phyloP scores from a whole-genome alignment of 2,329 filamentous ascomycete genomes.

The Sclerotinia nivalis region DNA sequence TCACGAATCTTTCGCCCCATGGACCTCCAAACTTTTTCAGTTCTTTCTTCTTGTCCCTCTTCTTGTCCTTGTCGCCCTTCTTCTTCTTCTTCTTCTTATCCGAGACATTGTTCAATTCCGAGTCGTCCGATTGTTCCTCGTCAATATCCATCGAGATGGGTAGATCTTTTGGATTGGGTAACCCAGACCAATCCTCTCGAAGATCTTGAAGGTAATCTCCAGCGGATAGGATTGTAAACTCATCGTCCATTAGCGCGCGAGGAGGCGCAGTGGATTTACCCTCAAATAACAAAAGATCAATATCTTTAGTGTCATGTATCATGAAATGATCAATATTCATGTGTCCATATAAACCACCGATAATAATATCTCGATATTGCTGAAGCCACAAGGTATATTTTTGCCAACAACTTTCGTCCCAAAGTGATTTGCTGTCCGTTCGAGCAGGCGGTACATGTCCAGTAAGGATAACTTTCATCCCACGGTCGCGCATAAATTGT shows the following conservation, averaged over 20 bases:
- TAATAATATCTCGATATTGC: conserved; percentile 87
- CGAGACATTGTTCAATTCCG: background rate
- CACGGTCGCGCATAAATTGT: conserved; percentile 74
- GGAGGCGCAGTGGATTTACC: conserved; percentile 34
- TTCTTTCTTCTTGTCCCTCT: conserved; percentile 53
- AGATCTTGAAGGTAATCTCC: conserved; percentile 78
- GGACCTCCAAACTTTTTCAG: conserved; percentile 72
- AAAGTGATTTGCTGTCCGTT: conserved; percentile 79
- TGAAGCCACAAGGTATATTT: conserved; percentile 90
- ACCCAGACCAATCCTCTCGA: conserved; percentile 71
- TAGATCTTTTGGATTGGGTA: conserved; percentile 54
- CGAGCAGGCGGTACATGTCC: conserved; percentile 92
- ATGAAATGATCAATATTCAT: conserved; percentile 99
- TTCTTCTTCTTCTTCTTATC: conserved; percentile 47
- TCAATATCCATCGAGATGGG: background rate
- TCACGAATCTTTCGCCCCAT: conserved; percentile 81
- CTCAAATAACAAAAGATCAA: conserved; percentile 58
- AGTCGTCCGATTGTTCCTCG: background rate
- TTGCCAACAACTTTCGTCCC: conserved; percentile 98
- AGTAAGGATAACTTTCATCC: conserved; percentile 92
- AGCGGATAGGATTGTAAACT: conserved; percentile 66
- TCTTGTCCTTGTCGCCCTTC: conserved; percentile 54
- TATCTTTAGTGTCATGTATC: conserved; percentile 78
- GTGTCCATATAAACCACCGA: conserved; percentile 80
- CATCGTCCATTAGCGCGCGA: conserved; percentile 49